A percentile compares a stretch with the other conserved stretches of the same genome.
phyloP scores from a whole-genome alignment of 2,329 filamentous ascomycete genomes.

The Dothistroma septosporum region DNA sequence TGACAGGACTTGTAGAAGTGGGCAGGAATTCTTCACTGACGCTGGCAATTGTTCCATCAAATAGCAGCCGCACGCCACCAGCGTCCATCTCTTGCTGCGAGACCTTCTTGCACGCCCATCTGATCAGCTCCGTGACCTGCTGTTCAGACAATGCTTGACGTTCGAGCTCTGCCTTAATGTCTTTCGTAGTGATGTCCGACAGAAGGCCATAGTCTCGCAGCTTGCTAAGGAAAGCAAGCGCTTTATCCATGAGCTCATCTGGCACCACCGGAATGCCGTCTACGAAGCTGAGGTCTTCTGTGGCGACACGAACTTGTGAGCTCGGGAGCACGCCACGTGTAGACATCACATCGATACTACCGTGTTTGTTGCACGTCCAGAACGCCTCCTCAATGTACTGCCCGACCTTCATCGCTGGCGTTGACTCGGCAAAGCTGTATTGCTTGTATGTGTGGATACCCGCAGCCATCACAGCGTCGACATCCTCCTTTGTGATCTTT shows the following conservation, averaged over 20 bases:
- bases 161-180: slow-evolving; percentile 80
- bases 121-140: slow-evolving; percentile 78
- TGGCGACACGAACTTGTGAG: slow-evolving; percentile 72
- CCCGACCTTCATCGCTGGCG: slow-evolving; percentile 77
- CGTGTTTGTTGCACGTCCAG: slow-evolving; percentile 82
- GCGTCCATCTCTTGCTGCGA: slow-evolving; percentile 67
- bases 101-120: slow-evolving; percentile 74
- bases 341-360: slow-evolving; percentile 82
- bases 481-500: slow-evolving; percentile 58
- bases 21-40: slow-evolving; percentile 49
- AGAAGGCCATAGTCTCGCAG: slow-evolving; percentile 81
- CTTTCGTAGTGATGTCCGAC: slow-evolving; percentile 78
- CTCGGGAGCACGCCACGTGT: slow-evolving; percentile 84
- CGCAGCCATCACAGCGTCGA: slow-evolving; percentile 67
- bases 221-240: slow-evolving; percentile 70
- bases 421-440: slow-evolving; percentile 85
- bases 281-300: slow-evolving; percentile 70
- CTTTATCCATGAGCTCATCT: slow-evolving; percentile 64
- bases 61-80: slow-evolving; percentile 62
- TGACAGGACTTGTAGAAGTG: slow-evolving; percentile 61
- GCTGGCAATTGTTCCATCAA: slow-evolving; percentile 76
- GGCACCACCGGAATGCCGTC: slow-evolving; percentile 84
- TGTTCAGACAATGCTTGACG: slow-evolving; percentile 72
- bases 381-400: slow-evolving; percentile 91
- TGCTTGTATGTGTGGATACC: slow-evolving; percentile 80